A percentile compares a stretch with the other conserved stretches of the same genome.
These are phyloP conservation scores for Phlebiopsis gigantea DNA, from an alignment of 768 basidiomycete genomes.

Conservation along the genomic window DNA sequence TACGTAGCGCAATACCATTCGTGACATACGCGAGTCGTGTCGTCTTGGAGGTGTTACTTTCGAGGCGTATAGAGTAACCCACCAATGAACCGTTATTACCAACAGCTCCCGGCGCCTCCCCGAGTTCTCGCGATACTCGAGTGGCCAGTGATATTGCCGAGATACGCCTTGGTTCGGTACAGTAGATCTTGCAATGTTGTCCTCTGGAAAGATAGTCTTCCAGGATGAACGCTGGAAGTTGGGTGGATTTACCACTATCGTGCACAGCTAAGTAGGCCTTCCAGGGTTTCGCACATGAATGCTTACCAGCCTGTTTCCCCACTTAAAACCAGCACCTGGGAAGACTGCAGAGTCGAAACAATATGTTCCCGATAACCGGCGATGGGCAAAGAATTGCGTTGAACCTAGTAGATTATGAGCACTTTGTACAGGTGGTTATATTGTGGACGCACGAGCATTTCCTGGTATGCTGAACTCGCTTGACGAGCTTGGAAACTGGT, in stretches of 20 bases:
- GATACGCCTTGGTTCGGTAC: constrained; percentile 93
- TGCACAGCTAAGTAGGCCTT: too few relatives aligned
- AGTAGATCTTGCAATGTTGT: constrained; percentile 82
- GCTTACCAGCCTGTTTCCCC: constrained; percentile 72
- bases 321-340: constrained; percentile 85
- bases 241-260: constrained; percentile 90
- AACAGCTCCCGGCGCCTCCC: constrained; percentile 73
- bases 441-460: constrained; percentile 66
- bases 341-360: constrained; percentile 56
- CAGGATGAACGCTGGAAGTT: constrained; percentile 89
- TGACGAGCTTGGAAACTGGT: constrained; percentile 58
- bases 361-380: constrained; percentile 76
- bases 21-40: constrained; percentile 84
- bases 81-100: constrained; percentile 78
- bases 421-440: background rate
- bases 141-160: constrained; percentile 95
- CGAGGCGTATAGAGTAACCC: constrained; percentile 92
- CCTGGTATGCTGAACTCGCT: constrained; percentile 64
- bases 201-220: constrained; percentile 84
- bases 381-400: constrained; percentile 81
- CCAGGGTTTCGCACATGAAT: too few relatives aligned
- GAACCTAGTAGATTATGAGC: constrained; percentile 38
- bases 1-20: constrained; percentile 91
- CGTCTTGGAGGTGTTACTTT: constrained; percentile 75
- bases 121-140: constrained; percentile 89